Conservation (phyloP, 495 filamentous ascomycete species). For the Thozetella sp. region DNA sequence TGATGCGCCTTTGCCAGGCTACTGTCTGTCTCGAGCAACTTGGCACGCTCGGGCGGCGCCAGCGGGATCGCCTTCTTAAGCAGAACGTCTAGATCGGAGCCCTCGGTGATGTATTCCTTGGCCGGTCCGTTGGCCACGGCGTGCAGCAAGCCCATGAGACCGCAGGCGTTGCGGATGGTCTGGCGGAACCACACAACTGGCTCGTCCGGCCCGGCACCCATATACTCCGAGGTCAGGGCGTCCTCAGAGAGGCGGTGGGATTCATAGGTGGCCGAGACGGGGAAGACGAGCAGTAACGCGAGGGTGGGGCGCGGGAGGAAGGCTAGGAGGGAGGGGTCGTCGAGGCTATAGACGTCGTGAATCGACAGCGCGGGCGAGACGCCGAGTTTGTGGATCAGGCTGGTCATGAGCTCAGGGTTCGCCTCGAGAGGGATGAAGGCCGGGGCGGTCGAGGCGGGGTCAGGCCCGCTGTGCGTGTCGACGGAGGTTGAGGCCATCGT, state of each 20-base stretch:
- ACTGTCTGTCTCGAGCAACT: slow-evolving; percentile 71
- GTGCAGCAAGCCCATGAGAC: slow-evolving; percentile 79
- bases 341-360: slow-evolving; percentile 84
- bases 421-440: slow-evolving; percentile 54
- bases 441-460: slow-evolving; percentile 28
- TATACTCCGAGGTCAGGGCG: slow-evolving; percentile 45
- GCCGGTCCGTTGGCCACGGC: slow-evolving; percentile 61
- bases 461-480: slow-evolving; percentile 13
- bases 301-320: slow-evolving; percentile 83
- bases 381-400: slow-evolving; percentile 75
- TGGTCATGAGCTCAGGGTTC: slow-evolving; percentile 81
- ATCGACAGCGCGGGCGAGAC: slow-evolving; percentile 66
- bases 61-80: slow-evolving; percentile 49
- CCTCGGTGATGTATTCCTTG: slow-evolving; percentile 39
- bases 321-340: slow-evolving; percentile 74
- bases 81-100: slow-evolving; percentile 41
- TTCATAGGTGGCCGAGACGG: slow-evolving; percentile 73
- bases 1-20: slow-evolving; percentile 74
- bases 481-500: slow-evolving; percentile 26
- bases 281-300: slow-evolving; percentile 85
- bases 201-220: slow-evolving; percentile 37
- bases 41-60: slow-evolving; percentile 58
- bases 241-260: slow-evolving; percentile 67
- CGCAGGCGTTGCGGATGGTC: slow-evolving; percentile 84
- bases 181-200: slow-evolving; percentile 84